Evolutionary conservation across 495 filamentous ascomycete species (phyloP).

Genomic region (Chaetomium fimeti): DNA sequence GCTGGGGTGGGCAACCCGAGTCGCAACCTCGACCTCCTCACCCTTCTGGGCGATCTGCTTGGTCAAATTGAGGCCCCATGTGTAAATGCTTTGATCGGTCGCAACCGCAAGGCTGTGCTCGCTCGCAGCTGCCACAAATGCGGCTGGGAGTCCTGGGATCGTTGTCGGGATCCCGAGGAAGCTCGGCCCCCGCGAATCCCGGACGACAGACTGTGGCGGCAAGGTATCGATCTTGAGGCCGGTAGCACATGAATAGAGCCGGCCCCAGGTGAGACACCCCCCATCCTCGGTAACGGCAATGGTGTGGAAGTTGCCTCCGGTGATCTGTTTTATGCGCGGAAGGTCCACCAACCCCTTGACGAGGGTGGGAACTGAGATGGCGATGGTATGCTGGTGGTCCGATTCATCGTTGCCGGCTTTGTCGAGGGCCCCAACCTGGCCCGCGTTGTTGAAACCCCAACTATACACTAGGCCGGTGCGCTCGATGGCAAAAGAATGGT

Average conservation of each 20-base stretch:
- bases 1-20: conserved; percentile 47
- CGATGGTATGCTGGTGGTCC: conserved; percentile 50
- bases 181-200: conserved; percentile 28
- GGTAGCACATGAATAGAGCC: conserved; percentile 43
- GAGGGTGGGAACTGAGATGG: conserved; percentile 2
- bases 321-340: conserved; percentile 24
- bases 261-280: conserved; percentile 15
- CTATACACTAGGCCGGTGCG: conserved; percentile 66
- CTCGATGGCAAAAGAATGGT: conserved; percentile 73
- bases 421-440: conserved; percentile 52
- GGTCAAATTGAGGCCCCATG: conserved; percentile 67
- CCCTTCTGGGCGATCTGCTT: conserved; percentile 62
- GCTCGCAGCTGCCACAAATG: conserved; percentile 46
- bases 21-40: conserved; percentile 56
- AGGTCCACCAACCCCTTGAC: conserved; percentile 1
- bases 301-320: conserved; percentile 61
- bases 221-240: conserved; percentile 57
- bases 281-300: conserved; percentile 39
- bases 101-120: conserved; percentile 61
- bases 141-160: conserved; percentile 24
- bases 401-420: conserved; percentile 59
- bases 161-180: conserved; percentile 25
- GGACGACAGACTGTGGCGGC: conserved; percentile 41
- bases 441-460: conserved; percentile 84
- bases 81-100: conserved; percentile 54